Evolutionary conservation across 2,329 filamentous ascomycete genomes (phyloP).

Genomic region (Sporothrix mexicana): DNA sequence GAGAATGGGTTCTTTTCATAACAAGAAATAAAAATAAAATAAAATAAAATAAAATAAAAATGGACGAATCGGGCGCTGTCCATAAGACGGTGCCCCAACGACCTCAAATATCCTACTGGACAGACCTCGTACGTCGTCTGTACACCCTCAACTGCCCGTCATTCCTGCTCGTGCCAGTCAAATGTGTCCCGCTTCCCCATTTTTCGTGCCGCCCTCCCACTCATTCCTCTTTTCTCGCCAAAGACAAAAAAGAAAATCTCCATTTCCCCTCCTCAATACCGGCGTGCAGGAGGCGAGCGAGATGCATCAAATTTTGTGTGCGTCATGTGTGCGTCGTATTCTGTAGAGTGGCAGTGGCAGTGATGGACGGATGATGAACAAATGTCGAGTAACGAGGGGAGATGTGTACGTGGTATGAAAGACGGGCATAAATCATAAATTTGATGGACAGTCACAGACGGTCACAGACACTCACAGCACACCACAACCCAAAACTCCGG

Average conservation of each 20-base stretch:
- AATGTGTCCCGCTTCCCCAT: conserved; percentile 4
- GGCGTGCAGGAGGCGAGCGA: conserved; percentile 1
- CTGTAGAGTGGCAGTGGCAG: neutral
- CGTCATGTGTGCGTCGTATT: no score
- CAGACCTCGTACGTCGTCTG: neutral
- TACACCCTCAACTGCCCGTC: conserved; percentile 8
- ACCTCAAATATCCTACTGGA: neutral
- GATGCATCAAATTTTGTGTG: no score
- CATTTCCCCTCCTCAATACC: neutral
- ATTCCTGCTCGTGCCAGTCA: neutral
- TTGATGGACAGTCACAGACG: neutral
- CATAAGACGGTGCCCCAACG: neutral
- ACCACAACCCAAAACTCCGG: neutral
- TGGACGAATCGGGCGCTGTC: conserved; percentile 30
- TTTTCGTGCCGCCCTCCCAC: neutral
- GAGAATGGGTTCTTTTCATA: no score
- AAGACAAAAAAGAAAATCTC: neutral
- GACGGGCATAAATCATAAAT: neutral
- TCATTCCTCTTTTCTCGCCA: neutral
- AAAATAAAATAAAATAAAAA: no score
- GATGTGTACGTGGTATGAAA: no score
- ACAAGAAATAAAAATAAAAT: no score
- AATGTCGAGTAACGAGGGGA: no score
- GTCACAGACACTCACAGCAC: neutral
- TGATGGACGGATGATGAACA: neutral